Evolutionary conservation across 148 eudicot genomes (phyloP).

Genomic region (Simmondsia chinensis): DNA sequence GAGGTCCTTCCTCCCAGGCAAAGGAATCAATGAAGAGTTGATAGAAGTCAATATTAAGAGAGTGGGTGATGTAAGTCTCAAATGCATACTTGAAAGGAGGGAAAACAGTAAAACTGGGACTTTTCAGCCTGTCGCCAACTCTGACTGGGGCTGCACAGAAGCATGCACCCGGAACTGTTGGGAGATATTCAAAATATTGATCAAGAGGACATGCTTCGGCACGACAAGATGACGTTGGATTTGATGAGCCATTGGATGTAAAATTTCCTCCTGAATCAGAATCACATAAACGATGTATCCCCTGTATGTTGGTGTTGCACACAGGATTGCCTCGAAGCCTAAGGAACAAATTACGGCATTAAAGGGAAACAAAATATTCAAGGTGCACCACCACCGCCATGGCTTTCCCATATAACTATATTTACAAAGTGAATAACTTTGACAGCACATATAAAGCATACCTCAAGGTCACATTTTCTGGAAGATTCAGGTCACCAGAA

Average conservation of each 20-base stretch:
- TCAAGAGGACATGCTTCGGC: constrained; percentile 49
- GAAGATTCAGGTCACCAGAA: constrained; percentile 47
- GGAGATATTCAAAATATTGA: constrained; percentile 50
- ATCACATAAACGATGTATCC: constrained; percentile 43
- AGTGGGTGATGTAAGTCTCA: too few relatives aligned
- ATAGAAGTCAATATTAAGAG: too few relatives aligned
- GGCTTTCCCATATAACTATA: background rate
- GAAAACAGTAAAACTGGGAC: too few relatives aligned
- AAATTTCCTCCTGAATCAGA: constrained; percentile 33
- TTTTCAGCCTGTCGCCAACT: too few relatives aligned
- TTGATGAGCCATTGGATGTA: constrained; percentile 7
- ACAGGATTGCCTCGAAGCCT: constrained; percentile 80
- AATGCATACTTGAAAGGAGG: too few relatives aligned
- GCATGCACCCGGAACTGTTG: too few relatives aligned
- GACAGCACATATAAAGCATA: constrained; percentile 16
- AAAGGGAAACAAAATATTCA: background rate
- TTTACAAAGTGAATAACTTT: background rate
- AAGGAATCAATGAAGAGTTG: too few relatives aligned
- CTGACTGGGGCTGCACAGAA: too few relatives aligned
- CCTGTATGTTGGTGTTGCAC: constrained; percentile 35
- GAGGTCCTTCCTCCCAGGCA: too few relatives aligned
- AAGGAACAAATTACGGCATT: background rate
- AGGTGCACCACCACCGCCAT: background rate
- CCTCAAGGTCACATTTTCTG: constrained; percentile 59
- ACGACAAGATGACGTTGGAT: constrained; percentile 43